These are phyloP conservation scores for Talaromyces adpressus DNA, from an alignment of 495 filamentous ascomycete genomes.

Conservation along the genomic window DNA sequence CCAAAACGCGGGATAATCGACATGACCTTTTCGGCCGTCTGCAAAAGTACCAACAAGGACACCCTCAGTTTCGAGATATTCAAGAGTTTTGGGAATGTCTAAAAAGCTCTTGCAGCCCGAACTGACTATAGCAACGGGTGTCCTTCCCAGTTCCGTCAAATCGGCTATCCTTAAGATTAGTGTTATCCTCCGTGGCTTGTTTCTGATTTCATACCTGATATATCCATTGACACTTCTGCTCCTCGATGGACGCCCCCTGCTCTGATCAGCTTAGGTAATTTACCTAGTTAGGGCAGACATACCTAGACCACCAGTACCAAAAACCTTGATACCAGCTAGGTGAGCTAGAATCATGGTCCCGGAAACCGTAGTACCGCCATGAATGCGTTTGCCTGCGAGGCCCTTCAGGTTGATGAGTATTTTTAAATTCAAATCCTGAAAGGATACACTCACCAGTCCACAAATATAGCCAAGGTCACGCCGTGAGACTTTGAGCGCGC, in stretches of 20 bases:
- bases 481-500: constrained; percentile 73
- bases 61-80: constrained; percentile 92
- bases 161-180: constrained; percentile 49
- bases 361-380: constrained; percentile 89
- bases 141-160: constrained; percentile 89
- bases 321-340: constrained; percentile 83
- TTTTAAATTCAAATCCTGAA: neutral
- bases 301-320: constrained; percentile 70
- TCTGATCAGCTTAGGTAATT: constrained; percentile 21
- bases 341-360: constrained; percentile 88
- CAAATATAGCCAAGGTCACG: constrained; percentile 76
- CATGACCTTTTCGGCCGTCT: constrained; percentile 56
- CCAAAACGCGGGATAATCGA: constrained; percentile 90
- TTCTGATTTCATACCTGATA: constrained; percentile 46
- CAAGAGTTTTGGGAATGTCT: constrained; percentile 82
- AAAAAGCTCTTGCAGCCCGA: constrained; percentile 94
- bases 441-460: constrained; percentile 45
- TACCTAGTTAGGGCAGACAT: neutral
- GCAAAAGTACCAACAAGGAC: constrained; percentile 83
- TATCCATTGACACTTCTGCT: constrained; percentile 78
- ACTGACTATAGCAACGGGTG: constrained; percentile 79
- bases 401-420: constrained; percentile 34
- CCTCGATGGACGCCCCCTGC: constrained; percentile 90
- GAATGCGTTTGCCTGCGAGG: constrained; percentile 53
- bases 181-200: neutral